Percentiles rank a stretch among this genome's conserved stretches.
Evolutionary conservation across 306 rosid species (phyloP).

Genomic region (Inga oerstediana): DNA sequence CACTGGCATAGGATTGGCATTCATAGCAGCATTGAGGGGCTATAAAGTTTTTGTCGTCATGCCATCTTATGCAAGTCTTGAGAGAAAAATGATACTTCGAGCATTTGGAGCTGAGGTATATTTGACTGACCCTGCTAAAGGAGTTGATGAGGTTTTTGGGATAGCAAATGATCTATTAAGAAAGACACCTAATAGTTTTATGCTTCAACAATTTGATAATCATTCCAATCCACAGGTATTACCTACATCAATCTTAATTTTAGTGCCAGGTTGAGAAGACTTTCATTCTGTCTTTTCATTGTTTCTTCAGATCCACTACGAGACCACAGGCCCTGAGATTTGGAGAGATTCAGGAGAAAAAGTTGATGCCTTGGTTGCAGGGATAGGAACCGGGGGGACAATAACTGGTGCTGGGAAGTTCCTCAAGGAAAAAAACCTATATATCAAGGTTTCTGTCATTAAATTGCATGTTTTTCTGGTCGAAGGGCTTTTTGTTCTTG

Average conservation of each 20-base stretch:
- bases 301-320: conserved; percentile 66
- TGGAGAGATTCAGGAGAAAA: conserved; percentile 80
- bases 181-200: conserved; percentile 56
- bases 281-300: neutral
- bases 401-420: conserved; percentile 72
- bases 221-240: conserved; percentile 71
- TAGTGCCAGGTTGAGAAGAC: neutral
- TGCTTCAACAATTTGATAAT: conserved; percentile 66
- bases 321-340: conserved; percentile 89
- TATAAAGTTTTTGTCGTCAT: conserved; percentile 63
- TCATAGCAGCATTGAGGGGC: conserved; percentile 72
- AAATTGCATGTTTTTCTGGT: neutral
- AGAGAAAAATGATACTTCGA: conserved; percentile 65
- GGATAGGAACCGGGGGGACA: conserved; percentile 89
- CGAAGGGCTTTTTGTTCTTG: neutral
- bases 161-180: conserved; percentile 61
- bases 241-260: conserved; percentile 10
- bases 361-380: conserved; percentile 72
- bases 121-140: conserved; percentile 69
- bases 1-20: conserved; percentile 88
- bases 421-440: conserved; percentile 74
- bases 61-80: conserved; percentile 66
- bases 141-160: conserved; percentile 49
- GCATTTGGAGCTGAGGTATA: conserved; percentile 86
- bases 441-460: conserved; percentile 63